Evolutionary conservation across 208 protist genomes (phyloP), one percentile per base, ranked within the genome.

Genomic region (Leishmania aethiopica): DNA sequence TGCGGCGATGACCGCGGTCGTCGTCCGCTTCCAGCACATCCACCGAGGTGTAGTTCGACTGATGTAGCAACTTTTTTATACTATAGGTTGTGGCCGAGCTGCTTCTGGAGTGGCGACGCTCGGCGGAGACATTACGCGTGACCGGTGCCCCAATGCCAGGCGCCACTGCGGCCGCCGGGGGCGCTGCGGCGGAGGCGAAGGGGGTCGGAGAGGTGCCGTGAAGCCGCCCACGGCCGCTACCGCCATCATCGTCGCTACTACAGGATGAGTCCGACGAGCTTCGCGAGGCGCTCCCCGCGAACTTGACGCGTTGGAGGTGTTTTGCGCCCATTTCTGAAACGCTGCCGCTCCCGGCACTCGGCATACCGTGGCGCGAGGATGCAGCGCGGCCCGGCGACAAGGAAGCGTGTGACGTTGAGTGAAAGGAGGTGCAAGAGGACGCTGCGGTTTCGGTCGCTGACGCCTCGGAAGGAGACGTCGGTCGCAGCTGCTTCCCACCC

Each of bases 21-120:
- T 66, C 8, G 22, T 78, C 17, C 3, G 2, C 57, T 17, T 69
- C 57, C 49, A 78, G 37, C 10, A 51, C 57, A 40, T 40, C 75
- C 32, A 78, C 22, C 32, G 53, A 51, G 19, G 75, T 78, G 40
- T 49, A 78, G 51, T 78, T 78, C 37, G 75, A 78, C 40, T 66
- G 75, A 22, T 78, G 75, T 17, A 78, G 7, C 37, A 32, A 7
- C 10, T 66, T 60, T 28, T 35, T 40, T 1, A 22, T 1, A n/a
- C 73, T 77, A 51, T 15, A 8, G 2, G 32, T 0, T 45, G 13
- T 62, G 32, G 0, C 0, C 17, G 73, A 78, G 75, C 25, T 11
- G 32, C 49, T 45, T 28, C 11, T 1, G 17, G 69, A 53, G 45
- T 57, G 17, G 55, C 66, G 55, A 17, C 53, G 55, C 53, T 78